phyloP scores from a whole-genome alignment of 306 rosid species.

The Rosa lucieae region DNA sequence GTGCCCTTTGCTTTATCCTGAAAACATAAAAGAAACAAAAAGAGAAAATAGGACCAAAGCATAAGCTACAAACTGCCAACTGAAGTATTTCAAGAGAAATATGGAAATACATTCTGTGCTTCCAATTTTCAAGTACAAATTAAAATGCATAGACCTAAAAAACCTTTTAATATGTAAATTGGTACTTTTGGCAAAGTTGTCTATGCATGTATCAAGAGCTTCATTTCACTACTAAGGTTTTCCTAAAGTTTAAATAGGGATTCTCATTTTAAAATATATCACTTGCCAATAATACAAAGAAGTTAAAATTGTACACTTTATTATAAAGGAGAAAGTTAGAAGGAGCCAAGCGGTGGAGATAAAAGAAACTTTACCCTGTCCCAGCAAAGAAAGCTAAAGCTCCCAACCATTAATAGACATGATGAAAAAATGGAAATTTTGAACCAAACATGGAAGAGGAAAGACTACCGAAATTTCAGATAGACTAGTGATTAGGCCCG shows the following conservation, averaged over 20 bases:
- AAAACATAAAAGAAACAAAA: slow-evolving; percentile 3
- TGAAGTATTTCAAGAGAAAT: background rate
- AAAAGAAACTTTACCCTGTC: slow-evolving; percentile 42
- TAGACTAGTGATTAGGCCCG: background rate
- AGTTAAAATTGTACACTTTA: background rate
- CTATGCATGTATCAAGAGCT: background rate
- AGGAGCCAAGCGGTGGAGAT: background rate
- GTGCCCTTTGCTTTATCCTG: slow-evolving; percentile 75
- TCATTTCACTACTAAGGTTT: background rate
- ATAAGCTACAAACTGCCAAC: background rate
- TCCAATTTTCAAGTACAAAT: no score
- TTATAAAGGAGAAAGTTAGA: background rate
- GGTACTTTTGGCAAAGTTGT: background rate
- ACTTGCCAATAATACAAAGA: background rate
- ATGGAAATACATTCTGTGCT: background rate
- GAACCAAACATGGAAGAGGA: slow-evolving; percentile 20
- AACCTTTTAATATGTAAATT: background rate
- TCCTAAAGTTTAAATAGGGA: background rate
- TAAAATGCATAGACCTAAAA: background rate
- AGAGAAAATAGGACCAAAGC: background rate
- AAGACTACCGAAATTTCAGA: background rate
- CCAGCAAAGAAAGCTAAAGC: slow-evolving; percentile 69
- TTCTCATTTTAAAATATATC: background rate
- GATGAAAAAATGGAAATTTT: no score
- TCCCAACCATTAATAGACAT: slow-evolving; percentile 70